These are phyloP conservation scores for Thalassiosira livingstoniorum DNA, from an alignment of 352 stramenopile species.

Conservation along the genomic window DNA sequence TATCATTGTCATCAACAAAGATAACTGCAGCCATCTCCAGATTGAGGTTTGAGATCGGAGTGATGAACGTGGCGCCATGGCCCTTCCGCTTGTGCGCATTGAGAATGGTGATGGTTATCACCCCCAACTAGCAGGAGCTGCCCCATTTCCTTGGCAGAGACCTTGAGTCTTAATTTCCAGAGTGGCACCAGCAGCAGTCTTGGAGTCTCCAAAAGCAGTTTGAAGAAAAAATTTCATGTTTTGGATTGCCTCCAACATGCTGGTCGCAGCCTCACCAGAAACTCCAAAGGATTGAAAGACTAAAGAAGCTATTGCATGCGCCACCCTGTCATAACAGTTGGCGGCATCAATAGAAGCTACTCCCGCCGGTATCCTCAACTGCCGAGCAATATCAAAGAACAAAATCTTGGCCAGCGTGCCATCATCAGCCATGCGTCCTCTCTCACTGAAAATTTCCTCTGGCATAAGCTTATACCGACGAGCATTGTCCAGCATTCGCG, in stretches of 20 bases:
- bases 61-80: conserved; percentile 25
- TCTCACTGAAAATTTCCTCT: conserved; percentile 34
- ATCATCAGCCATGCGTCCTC: conserved; percentile 16
- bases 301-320: conserved; percentile 1
- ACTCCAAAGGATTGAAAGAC: conserved; percentile 1
- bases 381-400: conserved; percentile 6
- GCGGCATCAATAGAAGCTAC: not conserved
- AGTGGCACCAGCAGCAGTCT: not conserved
- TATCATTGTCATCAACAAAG: conserved; percentile 34
- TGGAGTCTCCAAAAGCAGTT: conserved; percentile 36
- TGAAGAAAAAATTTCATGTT: conserved; percentile 47
- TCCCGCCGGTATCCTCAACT: not conserved
- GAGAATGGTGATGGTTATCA: conserved; percentile 51
- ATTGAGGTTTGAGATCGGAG: conserved; percentile 31
- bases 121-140: conserved; percentile 41
- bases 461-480: conserved; percentile 8
- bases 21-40: conserved; percentile 18
- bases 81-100: conserved; percentile 44
- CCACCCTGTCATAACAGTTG: conserved; percentile 16
- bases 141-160: conserved; percentile 51
- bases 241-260: conserved; percentile 20
- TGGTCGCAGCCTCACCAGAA: not conserved
- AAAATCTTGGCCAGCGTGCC: conserved; percentile 5
- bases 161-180: conserved; percentile 40
- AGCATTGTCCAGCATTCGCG: conserved; percentile 32